Conservation (phyloP, 306 rosid species). For the Potentilla sterilis region DNA sequence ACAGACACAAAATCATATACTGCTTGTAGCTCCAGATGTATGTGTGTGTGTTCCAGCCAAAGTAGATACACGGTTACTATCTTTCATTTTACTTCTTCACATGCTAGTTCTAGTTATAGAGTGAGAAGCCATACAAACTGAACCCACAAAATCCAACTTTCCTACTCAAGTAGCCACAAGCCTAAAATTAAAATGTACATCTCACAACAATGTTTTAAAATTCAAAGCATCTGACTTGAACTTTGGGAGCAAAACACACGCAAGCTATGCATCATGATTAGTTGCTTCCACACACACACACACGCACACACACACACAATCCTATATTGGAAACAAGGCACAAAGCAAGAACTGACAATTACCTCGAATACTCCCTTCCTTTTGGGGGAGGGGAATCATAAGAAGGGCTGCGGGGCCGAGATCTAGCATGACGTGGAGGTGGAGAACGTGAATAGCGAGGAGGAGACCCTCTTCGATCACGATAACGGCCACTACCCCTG, state of each 20-base stretch:
- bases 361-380: conserved; percentile 79
- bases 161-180: neutral
- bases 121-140: neutral
- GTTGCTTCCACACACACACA: neutral
- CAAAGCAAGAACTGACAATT: conserved; percentile 1
- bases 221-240: conserved; percentile 2
- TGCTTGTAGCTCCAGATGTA: neutral
- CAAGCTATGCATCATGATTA: neutral
- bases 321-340: neutral
- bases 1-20: neutral
- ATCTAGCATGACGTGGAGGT: conserved; percentile 63
- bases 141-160: neutral
- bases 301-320: neutral
- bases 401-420: conserved; percentile 68
- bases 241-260: neutral
- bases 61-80: neutral
- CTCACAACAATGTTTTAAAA: neutral
- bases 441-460: conserved; percentile 77
- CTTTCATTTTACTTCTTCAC: neutral
- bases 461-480: conserved; percentile 85
- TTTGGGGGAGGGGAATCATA: conserved; percentile 72
- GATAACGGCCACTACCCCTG: conserved; percentile 53
- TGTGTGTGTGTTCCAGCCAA: too few species aligned
- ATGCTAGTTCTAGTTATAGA: neutral
- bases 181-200: neutral